phyloP scores from a whole-genome alignment of 371 early-diverging fungal species.

The Choanephora cucurbitarum region DNA sequence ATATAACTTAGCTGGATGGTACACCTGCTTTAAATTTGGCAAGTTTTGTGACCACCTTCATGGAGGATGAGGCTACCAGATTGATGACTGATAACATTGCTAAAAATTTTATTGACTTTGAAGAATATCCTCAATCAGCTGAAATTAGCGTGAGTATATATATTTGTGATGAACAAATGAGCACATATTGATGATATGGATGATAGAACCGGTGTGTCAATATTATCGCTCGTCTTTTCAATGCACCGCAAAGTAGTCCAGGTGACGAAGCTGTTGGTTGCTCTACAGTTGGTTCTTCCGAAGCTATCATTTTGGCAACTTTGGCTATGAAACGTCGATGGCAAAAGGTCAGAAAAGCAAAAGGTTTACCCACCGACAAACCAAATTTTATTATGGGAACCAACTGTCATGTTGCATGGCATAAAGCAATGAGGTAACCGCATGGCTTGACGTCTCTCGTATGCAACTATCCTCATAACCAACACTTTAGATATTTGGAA shows the following conservation, averaged over 20 bases:
- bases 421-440: constrained; percentile 39
- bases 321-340: constrained; percentile 78
- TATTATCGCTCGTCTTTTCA: constrained; percentile 68
- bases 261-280: constrained; percentile 53
- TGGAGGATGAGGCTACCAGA: constrained; percentile 69
- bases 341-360: constrained; percentile 54
- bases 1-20: constrained; percentile 55
- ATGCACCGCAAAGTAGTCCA: constrained; percentile 49
- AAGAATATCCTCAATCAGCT: constrained; percentile 65
- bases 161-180: background rate
- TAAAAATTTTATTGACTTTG: constrained; percentile 76
- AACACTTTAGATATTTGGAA: constrained; percentile 59
- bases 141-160: constrained; percentile 40
- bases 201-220: constrained; percentile 70
- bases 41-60: constrained; percentile 68
- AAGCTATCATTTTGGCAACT: constrained; percentile 71
- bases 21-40: constrained; percentile 77
- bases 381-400: constrained; percentile 77
- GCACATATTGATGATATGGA: background rate
- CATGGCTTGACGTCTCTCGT: background rate
- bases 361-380: constrained; percentile 58
- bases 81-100: constrained; percentile 67
- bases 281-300: constrained; percentile 74
- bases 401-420: constrained; percentile 68
- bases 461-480: background rate